phyloP scores from a whole-genome alignment of 305 asterid species.

The Rubia tinctorum region DNA sequence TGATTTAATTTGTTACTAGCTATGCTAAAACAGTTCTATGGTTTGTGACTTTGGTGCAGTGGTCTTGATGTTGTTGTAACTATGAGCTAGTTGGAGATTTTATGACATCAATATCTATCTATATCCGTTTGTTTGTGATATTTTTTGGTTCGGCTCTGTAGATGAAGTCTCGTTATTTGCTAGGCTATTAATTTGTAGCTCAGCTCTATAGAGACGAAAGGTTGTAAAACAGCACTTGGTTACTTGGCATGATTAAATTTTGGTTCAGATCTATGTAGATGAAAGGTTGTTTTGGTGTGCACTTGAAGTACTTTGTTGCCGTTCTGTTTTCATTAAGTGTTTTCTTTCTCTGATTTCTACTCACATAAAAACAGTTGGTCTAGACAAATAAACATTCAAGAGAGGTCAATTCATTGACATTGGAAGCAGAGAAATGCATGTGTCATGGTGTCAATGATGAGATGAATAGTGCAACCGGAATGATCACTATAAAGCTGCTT shows the following conservation, averaged over 20 bases:
- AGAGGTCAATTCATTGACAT: not conserved
- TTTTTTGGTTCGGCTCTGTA: not conserved
- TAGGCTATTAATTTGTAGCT: not conserved
- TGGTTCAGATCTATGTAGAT: not conserved
- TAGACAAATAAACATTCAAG: no score
- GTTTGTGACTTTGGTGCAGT: conserved; percentile 7
- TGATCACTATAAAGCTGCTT: not conserved
- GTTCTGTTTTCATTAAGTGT: not conserved
- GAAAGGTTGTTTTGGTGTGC: not conserved
- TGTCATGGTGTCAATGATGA: not conserved
- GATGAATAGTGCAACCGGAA: not conserved
- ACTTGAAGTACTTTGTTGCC: not conserved
- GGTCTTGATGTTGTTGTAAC: conserved; percentile 12
- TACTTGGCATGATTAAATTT: not conserved
- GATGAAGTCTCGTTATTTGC: not conserved
- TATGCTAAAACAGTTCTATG: not conserved
- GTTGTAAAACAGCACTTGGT: not conserved
- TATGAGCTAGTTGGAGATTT: not conserved
- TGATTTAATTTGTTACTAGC: conserved; percentile 8
- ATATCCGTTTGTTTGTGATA: not conserved
- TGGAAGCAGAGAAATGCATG: not conserved
- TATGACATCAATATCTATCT: not conserved
- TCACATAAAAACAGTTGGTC: not conserved
- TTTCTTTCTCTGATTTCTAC: not conserved
- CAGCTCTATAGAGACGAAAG: not conserved